Evolutionary conservation across 345 rosid species (phyloP).

Genomic region (Eucalyptus cloeziana): DNA sequence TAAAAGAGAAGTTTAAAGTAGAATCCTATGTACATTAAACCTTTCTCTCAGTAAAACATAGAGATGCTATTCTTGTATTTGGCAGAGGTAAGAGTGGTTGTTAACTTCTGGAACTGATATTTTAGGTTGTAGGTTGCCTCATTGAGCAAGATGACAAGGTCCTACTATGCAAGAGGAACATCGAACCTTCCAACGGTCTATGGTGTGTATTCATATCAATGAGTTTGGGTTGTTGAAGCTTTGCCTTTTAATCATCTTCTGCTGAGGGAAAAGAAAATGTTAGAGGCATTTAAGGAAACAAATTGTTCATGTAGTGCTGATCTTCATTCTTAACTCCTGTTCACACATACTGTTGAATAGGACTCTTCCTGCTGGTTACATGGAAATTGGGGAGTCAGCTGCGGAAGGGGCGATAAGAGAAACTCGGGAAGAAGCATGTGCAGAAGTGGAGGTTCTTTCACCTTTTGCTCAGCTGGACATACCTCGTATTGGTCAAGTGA

Average conservation of each 20-base stretch:
- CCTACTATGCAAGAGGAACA: slow-evolving; percentile 93
- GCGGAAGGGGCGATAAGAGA: slow-evolving; percentile 92
- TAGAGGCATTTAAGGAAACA: not conserved
- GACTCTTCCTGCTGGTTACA: slow-evolving; percentile 99
- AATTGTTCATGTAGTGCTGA: not conserved
- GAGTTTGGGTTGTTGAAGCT: not conserved
- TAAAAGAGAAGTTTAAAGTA: not conserved
- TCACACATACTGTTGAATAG: slow-evolving; percentile 19
- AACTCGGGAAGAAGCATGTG: slow-evolving; percentile 95
- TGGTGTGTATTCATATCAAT: slow-evolving; percentile 28
- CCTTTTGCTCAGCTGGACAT: slow-evolving; percentile 93
- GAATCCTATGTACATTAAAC: not conserved
- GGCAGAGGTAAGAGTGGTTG: not conserved
- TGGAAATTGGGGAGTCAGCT: slow-evolving; percentile 96
- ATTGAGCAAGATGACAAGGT: slow-evolving; percentile 77
- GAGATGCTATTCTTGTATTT: not conserved
- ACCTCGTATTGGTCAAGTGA: slow-evolving; percentile 91
- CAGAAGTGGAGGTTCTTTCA: slow-evolving; percentile 77
- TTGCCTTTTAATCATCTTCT: not conserved
- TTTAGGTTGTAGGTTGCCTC: slow-evolving; percentile 94
- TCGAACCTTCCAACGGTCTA: slow-evolving; percentile 87
- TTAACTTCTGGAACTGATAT: not conserved
- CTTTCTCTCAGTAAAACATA: not conserved
- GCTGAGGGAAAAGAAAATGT: not conserved
- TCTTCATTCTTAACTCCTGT: not conserved